Evolutionary conservation across 257 asterid species (phyloP), one percentile per base, ranked within the genome.

Genomic region (Nicotiana attenuata): DNA sequence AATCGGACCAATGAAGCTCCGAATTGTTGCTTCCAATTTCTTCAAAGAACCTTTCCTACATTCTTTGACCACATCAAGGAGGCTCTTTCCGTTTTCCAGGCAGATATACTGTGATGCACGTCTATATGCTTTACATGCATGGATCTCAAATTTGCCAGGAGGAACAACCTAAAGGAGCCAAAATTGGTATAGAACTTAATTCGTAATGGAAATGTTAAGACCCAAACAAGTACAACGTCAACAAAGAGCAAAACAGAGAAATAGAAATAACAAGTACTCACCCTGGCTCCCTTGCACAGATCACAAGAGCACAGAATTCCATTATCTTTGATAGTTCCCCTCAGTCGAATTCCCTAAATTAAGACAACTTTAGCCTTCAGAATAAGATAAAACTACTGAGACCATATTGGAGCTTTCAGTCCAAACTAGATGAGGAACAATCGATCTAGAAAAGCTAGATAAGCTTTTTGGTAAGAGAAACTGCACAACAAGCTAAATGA

Each of bases 81-180:
- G 97, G 82, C 98, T 94, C 85, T 92, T 96, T 38, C 99, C 98
- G 65, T 96, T 94, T 85, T 94, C 99, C 63, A 96, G 87, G 88
- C 97, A 96, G 80, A 96, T 93, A 88, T 94, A 93, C 77, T 93
- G 95, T 57, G 99, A 90, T 75, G 99, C 99, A 20, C 97, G 98
- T 88, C 97, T 92, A 87, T 96, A 96, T 45, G 97, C 86, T 85
- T 91, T 94, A 85, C 97, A 90, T 31, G 98, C 99, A 87, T 96
- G 99, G 66, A 94, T 93, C 90, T 96, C 99, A 91, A 96, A 96
- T 80, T 94, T 90, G 83, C 97, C 91, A 77, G 98, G 97, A 38
- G 98, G 97, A 68, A 96, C 89, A 80, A 93, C 93, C 99, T 94
- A 82, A 28, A 80, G 81, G 77, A 41, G 75, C 26, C 38, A 76